A percentile compares a stretch with the other conserved stretches of the same genome.
phyloP scores from a whole-genome alignment of 306 rosid species.

The Fragaria ananassa region DNA sequence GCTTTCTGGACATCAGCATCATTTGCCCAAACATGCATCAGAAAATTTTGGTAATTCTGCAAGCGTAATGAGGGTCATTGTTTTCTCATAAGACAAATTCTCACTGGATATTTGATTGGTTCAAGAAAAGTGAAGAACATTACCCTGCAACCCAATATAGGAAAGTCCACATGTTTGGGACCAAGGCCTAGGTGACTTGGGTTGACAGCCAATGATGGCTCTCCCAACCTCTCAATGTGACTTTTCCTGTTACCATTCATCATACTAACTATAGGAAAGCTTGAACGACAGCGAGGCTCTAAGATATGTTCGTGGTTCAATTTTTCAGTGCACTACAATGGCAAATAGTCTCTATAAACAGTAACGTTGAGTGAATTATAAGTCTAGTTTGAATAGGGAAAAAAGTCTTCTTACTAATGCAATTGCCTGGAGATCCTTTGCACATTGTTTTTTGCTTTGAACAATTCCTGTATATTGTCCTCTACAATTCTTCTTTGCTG shows the following conservation, averaged over 20 bases:
- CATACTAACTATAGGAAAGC: background rate
- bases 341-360: background rate
- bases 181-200: background rate
- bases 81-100: background rate
- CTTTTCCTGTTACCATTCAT: background rate
- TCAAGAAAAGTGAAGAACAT: background rate
- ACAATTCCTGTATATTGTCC: slow-evolving; percentile 19
- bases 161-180: background rate
- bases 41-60: slow-evolving; percentile 20
- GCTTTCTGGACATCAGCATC: slow-evolving; percentile 21
- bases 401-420: slow-evolving; percentile 19
- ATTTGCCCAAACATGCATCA: slow-evolving; percentile 30
- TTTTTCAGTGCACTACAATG: slow-evolving; percentile 14
- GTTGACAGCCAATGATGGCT: background rate
- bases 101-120: background rate
- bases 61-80: background rate
- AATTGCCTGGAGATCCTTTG: slow-evolving; percentile 26
- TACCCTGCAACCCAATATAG: slow-evolving; percentile 22
- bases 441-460: slow-evolving; percentile 18
- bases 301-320: background rate
- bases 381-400: background rate
- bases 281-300: slow-evolving; percentile 6
- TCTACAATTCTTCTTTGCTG: slow-evolving; percentile 28
- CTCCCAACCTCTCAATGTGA: background rate
- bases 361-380: background rate